Base-by-base conservation (phyloP, 1,284 basidiomycete species). In the Vanrija sp. region DNA sequence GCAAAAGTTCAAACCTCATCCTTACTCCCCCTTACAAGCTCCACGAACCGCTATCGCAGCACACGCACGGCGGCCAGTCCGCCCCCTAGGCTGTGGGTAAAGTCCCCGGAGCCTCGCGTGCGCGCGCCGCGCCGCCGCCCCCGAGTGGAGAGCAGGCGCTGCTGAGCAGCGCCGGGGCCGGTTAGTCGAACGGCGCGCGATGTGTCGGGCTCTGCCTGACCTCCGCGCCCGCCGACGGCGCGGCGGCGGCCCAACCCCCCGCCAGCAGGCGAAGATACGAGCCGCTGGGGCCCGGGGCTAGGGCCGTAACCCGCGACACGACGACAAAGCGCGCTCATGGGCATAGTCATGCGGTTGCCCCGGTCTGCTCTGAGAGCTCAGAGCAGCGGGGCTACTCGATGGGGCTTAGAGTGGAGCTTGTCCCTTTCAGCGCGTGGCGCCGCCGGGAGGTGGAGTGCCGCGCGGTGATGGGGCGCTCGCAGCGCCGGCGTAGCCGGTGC, bases 321-420 rank as follows among this genome's bases (percentile, higher is more conserved):
- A 41, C 16, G 46, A 41, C 45, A 20, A 41, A 19, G 45, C 20
- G 22, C 41, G 70, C 72, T 74, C 72, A 72, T 72, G 62, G 68
- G 39, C 43, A 25, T 61, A 71, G 72, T 68, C 54, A 74, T 74
- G 66, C 70, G 72, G 72, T 74, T 72, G 69, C 62, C 68, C 18
- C 4, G 9, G n/a, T n/a, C 45, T n/a, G 15, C 37, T 7, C 20
- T 53, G 41, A 6, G n/a, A 24, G 38, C n/a, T 16, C n/a, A n/a
- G n/a, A n/a, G 53, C 18, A 38, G 31, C 60, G 57, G 57, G 70
- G 66, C 70, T 66, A 72, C 72, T 68, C 69, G 67, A 74, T 72
- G 72, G 72, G 70, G 72, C 72, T 74, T 72, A 71, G 57, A 71
- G 69, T 72, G 72, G 71, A 54, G 66, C 63, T 74, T 72, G 70